Evolutionary conservation across 257 asterid genomes (phyloP).

Genomic region (Solanum pinnatisectum): DNA sequence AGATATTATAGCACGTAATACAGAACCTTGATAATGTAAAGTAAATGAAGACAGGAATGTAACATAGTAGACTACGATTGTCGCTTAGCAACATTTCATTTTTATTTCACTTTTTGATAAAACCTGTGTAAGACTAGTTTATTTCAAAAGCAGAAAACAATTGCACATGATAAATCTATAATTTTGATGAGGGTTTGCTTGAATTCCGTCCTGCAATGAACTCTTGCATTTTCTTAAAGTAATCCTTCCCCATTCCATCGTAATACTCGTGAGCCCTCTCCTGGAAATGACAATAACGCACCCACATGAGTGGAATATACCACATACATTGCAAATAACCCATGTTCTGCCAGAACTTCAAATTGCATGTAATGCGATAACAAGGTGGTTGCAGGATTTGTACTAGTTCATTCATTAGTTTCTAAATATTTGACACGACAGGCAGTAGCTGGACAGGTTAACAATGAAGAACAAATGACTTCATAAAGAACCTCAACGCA

Average conservation of each 20-base stretch:
- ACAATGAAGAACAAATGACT: not conserved
- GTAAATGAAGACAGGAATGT: not conserved
- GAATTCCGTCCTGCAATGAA: slow-evolving; percentile 68
- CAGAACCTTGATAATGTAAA: not conserved
- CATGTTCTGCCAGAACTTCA: not conserved
- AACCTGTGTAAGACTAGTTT: not conserved
- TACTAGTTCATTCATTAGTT: not conserved
- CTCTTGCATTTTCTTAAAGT: slow-evolving; percentile 88
- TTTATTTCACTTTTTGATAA: not conserved
- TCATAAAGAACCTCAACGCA: not conserved
- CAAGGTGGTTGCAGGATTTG: not conserved
- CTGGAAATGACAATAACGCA: slow-evolving; percentile 26
- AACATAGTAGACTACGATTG: not conserved
- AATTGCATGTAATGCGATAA: not conserved
- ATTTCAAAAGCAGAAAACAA: not conserved
- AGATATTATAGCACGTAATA: not conserved
- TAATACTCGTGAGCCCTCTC: slow-evolving; percentile 83
- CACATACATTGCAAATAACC: not conserved
- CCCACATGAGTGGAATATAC: not conserved
- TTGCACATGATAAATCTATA: slow-evolving; percentile 19
- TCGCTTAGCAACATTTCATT: not conserved
- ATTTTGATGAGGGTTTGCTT: slow-evolving; percentile 53
- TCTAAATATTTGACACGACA: not conserved
- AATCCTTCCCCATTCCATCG: slow-evolving; percentile 78
- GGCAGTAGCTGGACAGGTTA: not conserved